Base-by-base conservation (phyloP, 495 filamentous ascomycete species). In the Glonium stellatum region DNA sequence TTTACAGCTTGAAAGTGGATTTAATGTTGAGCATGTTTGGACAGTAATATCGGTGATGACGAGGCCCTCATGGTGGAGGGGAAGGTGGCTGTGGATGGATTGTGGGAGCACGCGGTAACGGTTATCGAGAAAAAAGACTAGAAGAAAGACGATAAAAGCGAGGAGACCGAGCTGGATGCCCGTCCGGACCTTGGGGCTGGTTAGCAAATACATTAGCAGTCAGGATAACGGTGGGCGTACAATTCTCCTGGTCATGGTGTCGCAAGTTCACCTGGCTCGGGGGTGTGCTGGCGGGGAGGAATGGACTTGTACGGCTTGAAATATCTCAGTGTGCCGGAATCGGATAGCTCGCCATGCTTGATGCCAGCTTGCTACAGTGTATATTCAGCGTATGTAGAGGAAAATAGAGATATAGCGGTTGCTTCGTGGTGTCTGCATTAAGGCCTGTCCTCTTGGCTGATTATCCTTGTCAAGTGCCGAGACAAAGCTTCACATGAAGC, bases 41-140 rank as follows among this genome's bases (percentile, higher is more conserved):
- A 96, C 78, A n/a, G 85, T 88, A 64, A 97, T 82, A 77, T 98
- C 93, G 65, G 90, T 96, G 70, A 97, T 84, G 54, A 75, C 64
- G 56, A 52, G 76, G 77, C 48, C 80, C 82, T 41, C 81, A 82
- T 68, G 83, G 83, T 59, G 71, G 66, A 54, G 76, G 76, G 65
- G 80, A 78, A 60, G 75, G 79, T 56, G 78, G 81, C 41, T 78
- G 87, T 75, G 73, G 61, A 57, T 73, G 71, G 54, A 72, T 62
- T 58, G 66, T 76, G 54, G 87, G 82, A 67, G 77, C 79, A 61
- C 70, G 79, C 51, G 75, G 79, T 72, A 79, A 80, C 37, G 71
- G 60, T 61, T 67, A 62, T 75, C 73, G 59, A 73, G 68, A 51
- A 75, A 64, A 66, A 72, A 71, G 52, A 74, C 57, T 41, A 72